Evolutionary conservation across 1,139 yeast genomes (phyloP).

Genomic region (Chernovozyma sophiae-reginae): DNA sequence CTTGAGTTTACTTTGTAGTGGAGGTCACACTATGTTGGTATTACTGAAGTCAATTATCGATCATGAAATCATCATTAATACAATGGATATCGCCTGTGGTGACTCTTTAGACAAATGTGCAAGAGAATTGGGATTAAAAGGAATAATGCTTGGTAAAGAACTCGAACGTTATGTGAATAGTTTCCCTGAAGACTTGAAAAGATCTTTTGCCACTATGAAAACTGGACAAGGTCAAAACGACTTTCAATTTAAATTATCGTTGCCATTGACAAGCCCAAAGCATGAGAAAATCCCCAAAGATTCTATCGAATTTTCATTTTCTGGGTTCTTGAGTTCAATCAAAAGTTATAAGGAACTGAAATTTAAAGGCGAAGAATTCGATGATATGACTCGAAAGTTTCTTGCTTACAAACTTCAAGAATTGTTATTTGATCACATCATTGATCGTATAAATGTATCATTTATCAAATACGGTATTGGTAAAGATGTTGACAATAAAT

Average conservation of each 20-base stretch:
- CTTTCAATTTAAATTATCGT: constrained; percentile 25
- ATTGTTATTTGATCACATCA: constrained; percentile 65
- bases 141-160: constrained; percentile 84
- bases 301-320: constrained; percentile 62
- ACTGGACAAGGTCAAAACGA: constrained; percentile 18
- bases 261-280: constrained; percentile 34
- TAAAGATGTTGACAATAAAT: constrained; percentile 22
- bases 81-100: constrained; percentile 88
- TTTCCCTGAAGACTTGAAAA: constrained; percentile 19
- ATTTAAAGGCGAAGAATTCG: constrained; percentile 12
- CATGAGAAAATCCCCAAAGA: constrained; percentile 22
- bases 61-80: constrained; percentile 72
- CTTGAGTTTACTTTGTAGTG: constrained; percentile 76
- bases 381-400: constrained; percentile 21
- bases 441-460: constrained; percentile 57
- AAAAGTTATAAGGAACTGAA: constrained; percentile 25
- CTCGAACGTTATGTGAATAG: constrained; percentile 55
- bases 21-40: constrained; percentile 94
- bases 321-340: constrained; percentile 66
- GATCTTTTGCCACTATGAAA: constrained; percentile 18
- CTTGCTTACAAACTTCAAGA: constrained; percentile 65
- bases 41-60: constrained; percentile 53
- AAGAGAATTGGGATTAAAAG: constrained; percentile 71
- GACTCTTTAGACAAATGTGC: constrained; percentile 94
- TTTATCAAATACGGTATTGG: constrained; percentile 31